Percentiles rank a stretch among this genome's conserved stretches.
Conservation (phyloP, 1,284 basidiomycete genomes). For the Ganoderma boninense region DNA sequence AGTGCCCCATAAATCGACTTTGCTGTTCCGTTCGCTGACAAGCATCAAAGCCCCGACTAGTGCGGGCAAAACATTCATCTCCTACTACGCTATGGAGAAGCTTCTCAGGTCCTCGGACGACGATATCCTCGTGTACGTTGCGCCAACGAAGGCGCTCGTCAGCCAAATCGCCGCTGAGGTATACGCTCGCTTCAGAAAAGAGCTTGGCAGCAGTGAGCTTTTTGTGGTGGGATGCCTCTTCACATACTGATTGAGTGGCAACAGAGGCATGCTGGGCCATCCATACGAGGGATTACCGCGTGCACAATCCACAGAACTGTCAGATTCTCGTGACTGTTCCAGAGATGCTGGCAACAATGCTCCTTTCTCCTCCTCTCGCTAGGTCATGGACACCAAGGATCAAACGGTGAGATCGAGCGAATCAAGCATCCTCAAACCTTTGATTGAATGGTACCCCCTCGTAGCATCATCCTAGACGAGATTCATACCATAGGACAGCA, state of each 20-base stretch:
- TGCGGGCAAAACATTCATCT: slow-evolving; percentile 80
- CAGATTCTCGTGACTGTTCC: slow-evolving; percentile 79
- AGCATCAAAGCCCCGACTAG: slow-evolving; percentile 63
- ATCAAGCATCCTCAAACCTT: not conserved
- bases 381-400: slow-evolving; percentile 67
- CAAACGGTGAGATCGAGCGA: slow-evolving; percentile 54
- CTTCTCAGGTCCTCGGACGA: slow-evolving; percentile 66
- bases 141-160: slow-evolving; percentile 78
- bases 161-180: slow-evolving; percentile 75
- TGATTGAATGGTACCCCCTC: not conserved
- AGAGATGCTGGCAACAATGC: slow-evolving; percentile 72
- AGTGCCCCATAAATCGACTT: slow-evolving; percentile 33
- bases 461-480: slow-evolving; percentile 76
- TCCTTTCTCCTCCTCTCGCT: slow-evolving; percentile 71
- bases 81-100: slow-evolving; percentile 79
- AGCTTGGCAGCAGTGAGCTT: slow-evolving; percentile 52
- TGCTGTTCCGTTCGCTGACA: not conserved
- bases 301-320: slow-evolving; percentile 69
- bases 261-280: slow-evolving; percentile 69
- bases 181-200: slow-evolving; percentile 73
- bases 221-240: no score
- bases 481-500: slow-evolving; percentile 78
- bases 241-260: not conserved
- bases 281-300: slow-evolving; percentile 72
- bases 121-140: slow-evolving; percentile 75